phyloP scores from a whole-genome alignment of 768 basidiomycete species.

The Fomitopsis pulvina region DNA sequence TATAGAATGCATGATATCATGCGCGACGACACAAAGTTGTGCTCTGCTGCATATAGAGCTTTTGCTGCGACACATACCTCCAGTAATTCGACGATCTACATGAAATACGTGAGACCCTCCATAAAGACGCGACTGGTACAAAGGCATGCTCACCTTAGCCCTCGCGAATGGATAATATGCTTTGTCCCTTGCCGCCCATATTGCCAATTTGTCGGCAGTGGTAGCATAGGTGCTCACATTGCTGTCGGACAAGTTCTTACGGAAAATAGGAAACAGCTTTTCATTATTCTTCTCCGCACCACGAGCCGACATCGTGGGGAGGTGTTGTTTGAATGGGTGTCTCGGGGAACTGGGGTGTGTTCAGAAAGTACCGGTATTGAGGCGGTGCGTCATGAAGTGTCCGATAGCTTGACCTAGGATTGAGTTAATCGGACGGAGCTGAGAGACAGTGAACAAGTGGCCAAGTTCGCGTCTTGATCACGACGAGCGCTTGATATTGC shows the following conservation, averaged over 20 bases:
- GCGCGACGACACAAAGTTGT: too few relatives aligned
- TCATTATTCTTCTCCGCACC: conserved; percentile 18
- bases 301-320: background rate
- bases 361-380: background rate
- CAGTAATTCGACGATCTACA: conserved; percentile 13
- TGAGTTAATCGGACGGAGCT: background rate
- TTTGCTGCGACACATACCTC: conserved; percentile 14
- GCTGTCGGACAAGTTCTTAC: conserved; percentile 8
- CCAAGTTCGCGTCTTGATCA: background rate
- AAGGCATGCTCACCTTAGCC: conserved; percentile 12
- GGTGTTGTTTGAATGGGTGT: too few relatives aligned
- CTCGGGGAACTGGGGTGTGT: background rate
- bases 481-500: background rate
- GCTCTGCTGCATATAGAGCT: too few relatives aligned
- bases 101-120: too few relatives aligned
- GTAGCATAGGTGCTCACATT: conserved; percentile 3
- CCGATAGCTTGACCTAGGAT: background rate
- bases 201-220: conserved; percentile 12
- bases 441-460: background rate
- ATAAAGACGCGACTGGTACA: too few relatives aligned
- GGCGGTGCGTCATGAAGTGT: too few relatives aligned
- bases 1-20: too few relatives aligned
- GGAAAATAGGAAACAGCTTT: conserved; percentile 15
- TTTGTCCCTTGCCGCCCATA: conserved; percentile 14
- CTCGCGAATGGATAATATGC: conserved; percentile 21